Evolutionary conservation across 2,329 filamentous ascomycete genomes (phyloP).

Genomic region (Pezicula neosporulosa): DNA sequence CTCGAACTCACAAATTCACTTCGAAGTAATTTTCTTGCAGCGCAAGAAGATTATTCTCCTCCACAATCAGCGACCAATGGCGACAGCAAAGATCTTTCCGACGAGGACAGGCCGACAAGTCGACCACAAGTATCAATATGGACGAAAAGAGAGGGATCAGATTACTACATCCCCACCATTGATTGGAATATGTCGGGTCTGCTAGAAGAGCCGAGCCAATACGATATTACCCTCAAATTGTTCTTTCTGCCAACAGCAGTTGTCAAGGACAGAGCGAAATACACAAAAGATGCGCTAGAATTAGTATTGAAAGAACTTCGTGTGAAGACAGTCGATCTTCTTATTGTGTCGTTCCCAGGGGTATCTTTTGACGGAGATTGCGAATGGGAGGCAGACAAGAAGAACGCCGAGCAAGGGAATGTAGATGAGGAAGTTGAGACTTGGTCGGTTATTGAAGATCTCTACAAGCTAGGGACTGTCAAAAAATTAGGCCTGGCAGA

Average conservation of each 20-base stretch:
- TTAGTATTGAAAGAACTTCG: conserved; percentile 79
- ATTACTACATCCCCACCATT: conserved; percentile 74
- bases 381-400: conserved; percentile 69
- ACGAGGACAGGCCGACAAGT: conserved; percentile 23
- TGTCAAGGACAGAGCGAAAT: conserved; percentile 58
- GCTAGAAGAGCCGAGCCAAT: conserved; percentile 76
- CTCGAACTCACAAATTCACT: conserved; percentile 88
- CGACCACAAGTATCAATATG: conserved; percentile 45
- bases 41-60: conserved; percentile 58
- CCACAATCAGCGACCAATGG: conserved; percentile 33
- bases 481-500: conserved; percentile 81
- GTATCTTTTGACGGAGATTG: conserved; percentile 92
- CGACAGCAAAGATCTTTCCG: conserved; percentile 27
- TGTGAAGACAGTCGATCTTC: conserved; percentile 73
- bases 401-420: conserved; percentile 57
- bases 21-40: conserved; percentile 75
- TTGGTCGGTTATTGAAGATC: conserved; percentile 68
- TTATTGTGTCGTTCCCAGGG: conserved; percentile 91
- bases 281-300: conserved; percentile 74
- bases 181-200: conserved; percentile 69
- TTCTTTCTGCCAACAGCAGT: conserved; percentile 82
- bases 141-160: conserved; percentile 61
- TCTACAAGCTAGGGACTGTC: conserved; percentile 70
- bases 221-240: conserved; percentile 93
- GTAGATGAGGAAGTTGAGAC: conserved; percentile 66